Evolutionary conservation across 192 early-diverging fungal species (phyloP).

Genomic region (Coemansia sp.): DNA sequence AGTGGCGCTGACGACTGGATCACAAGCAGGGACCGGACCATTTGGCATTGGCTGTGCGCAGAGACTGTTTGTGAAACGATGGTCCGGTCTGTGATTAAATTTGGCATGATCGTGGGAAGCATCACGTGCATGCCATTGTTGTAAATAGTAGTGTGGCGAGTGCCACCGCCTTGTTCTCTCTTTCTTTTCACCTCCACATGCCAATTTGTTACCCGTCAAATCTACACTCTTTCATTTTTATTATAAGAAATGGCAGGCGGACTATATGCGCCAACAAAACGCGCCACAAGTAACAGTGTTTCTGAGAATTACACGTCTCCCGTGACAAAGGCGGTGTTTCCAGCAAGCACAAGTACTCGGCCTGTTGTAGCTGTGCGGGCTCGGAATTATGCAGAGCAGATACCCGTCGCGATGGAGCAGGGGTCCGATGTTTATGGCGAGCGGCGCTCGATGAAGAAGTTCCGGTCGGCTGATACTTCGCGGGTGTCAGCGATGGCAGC

Average conservation of each 20-base stretch:
- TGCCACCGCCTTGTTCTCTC: not conserved
- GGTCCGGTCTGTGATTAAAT: not conserved
- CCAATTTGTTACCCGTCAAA: not conserved
- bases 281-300: not conserved
- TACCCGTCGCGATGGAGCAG: not conserved
- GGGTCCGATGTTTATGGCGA: not conserved
- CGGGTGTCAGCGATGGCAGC: conserved; percentile 1
- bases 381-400: conserved; percentile 24
- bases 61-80: not conserved
- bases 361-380: conserved; percentile 26
- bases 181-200: not conserved
- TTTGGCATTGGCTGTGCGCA: not conserved
- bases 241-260: not conserved
- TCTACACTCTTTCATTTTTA: not conserved
- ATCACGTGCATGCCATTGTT: not conserved
- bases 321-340: not conserved
- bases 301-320: conserved; percentile 3
- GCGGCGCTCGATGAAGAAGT: conserved; percentile 20
- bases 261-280: not conserved
- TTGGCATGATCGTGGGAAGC: not conserved
- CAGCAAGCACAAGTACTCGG: conserved; percentile 1
- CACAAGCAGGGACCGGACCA: not conserved
- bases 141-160: not conserved
- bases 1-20: too few species aligned
- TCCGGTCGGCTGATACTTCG: conserved; percentile 23